Evolutionary conservation across 2,329 filamentous ascomycete genomes (phyloP), one percentile per base, ranked within the genome.

Genomic region (Xenosphaeropsis pyriputrescens): DNA sequence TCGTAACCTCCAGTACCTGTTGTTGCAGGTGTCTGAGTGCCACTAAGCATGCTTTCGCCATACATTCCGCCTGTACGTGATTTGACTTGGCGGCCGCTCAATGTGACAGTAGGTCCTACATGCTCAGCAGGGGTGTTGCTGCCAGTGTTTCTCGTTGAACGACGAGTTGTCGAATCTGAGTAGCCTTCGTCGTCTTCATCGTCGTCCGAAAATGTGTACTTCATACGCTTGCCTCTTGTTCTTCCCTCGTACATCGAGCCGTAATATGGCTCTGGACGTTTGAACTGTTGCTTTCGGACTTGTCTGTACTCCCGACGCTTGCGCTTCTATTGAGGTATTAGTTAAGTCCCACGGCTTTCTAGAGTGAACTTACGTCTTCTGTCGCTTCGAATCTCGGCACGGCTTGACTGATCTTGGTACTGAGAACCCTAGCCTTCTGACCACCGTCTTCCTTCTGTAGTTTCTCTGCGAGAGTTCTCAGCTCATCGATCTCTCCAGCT

Each of bases 161-260:
- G 72, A 65, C 88, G 55, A 56, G 61, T 58, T 8, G 71, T 70
- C 49, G 78, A 70, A 52, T 79, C 73, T n/a, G 72, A 73, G 39
- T 67, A 71, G 37, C 62, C 66, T 34, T 75, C 74, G 13, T 79
- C 75, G 29, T 56, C 79, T 47, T 93, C 85, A 26, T 26, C 22
- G 17, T 93, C 85, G 37, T 95, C 88, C 0, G 86, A 93, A 54
- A 84, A 98, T 0, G 85, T 98, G 54, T 98, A 98, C 58, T 88
- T 93, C 62, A 93, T 82, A 43, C 89, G 82, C 65, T 98, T 96
- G 40, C 91, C 91, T 41, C 91, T 77, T 5, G 93, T 98, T 38
- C 91, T 84, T 36, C 91, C 91, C 62, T 98, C 91, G 57, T 98
- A 98, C 41, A 93, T 67, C 1, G 88, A 95, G 22, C 22, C 22